Base-by-base conservation (phyloP, 225 moss, liverwort and hornwort species). In the Pleurozium schreberi region DNA sequence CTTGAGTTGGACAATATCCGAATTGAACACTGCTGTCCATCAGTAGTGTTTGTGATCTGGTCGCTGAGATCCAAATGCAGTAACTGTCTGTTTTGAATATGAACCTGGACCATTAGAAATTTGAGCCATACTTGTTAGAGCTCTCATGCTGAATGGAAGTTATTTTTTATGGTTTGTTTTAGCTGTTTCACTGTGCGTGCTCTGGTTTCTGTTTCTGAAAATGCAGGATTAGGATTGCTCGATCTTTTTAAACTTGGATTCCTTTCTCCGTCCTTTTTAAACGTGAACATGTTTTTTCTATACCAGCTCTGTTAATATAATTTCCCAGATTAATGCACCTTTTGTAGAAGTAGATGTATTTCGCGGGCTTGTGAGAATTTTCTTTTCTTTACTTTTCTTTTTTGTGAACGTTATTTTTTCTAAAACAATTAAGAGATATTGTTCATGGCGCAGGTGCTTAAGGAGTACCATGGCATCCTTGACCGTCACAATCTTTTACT, bases 401-500 rank as follows among this genome's bases (percentile, higher is more conserved):
- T 33, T 61, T 83, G 80, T 79, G 36, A 86, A 28, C 25, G 38
- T 85, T 57, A 60, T 50, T 47, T 91, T 30, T 76, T 84, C n/a
- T 84, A 14, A 18, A 87, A 43, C 36, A 61, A 73, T 82, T 86
- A 61, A n/a, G 84, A 82, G 53, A 40, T 87, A 83, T 82, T 83
- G 69, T 82, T 83, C 38, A 52, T 71, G 76, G 84, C 87, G 83
- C 95, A 99, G 98, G 96, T 99, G 77, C 96, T 99, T 22, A 92
- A 95, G 90, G 96, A 93, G 88, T 91, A 90, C 83, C 99, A 99
- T 92, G 99, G 99, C 81, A 93, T 97, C 61, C 95, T 99, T 81
- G 96, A 99, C 70, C 96, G 99, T 87, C 97, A 99, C 87, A 93
- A 95, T 85, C 92, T 99, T 88, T 95, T 99, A 69, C 89, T 99